These are phyloP conservation scores for Gynochthodes officinalis DNA, from an alignment of 257 asterid species.

Conservation along the genomic window DNA sequence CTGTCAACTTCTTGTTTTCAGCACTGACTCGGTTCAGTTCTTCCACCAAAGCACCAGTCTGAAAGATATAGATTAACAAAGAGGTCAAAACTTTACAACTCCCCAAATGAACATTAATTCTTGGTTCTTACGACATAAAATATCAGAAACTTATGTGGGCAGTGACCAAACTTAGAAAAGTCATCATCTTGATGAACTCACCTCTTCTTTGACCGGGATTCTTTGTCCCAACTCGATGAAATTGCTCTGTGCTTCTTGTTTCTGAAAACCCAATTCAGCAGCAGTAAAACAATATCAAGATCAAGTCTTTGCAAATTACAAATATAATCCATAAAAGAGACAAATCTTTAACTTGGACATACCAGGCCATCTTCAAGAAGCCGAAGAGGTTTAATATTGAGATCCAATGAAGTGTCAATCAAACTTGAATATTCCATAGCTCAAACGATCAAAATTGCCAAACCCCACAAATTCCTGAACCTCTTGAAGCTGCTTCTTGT, in stretches of 20 bases:
- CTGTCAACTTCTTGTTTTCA: slow-evolving; percentile 78
- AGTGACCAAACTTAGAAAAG: not conserved
- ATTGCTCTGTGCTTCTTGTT: slow-evolving; percentile 52
- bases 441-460: not conserved
- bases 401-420: slow-evolving; percentile 70
- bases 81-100: not conserved
- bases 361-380: slow-evolving; percentile 45
- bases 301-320: not conserved
- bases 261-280: slow-evolving; percentile 39
- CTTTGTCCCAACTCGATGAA: slow-evolving; percentile 49
- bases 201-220: slow-evolving; percentile 50
- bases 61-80: not conserved
- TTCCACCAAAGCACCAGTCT: slow-evolving; percentile 65
- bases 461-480: not conserved
- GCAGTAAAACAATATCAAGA: not conserved
- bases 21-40: slow-evolving; percentile 71
- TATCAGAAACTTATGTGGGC: slow-evolving; percentile 2
- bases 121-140: not conserved
- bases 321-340: not conserved
- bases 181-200: not conserved
- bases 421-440: slow-evolving; percentile 68
- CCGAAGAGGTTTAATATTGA: slow-evolving; percentile 50
- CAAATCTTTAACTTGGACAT: slow-evolving; percentile 4
- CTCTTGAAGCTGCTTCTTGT: not conserved
- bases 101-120: not conserved